Conservation (phyloP, 352 stramenopile species). For the Phytopythium aichiense region DNA sequence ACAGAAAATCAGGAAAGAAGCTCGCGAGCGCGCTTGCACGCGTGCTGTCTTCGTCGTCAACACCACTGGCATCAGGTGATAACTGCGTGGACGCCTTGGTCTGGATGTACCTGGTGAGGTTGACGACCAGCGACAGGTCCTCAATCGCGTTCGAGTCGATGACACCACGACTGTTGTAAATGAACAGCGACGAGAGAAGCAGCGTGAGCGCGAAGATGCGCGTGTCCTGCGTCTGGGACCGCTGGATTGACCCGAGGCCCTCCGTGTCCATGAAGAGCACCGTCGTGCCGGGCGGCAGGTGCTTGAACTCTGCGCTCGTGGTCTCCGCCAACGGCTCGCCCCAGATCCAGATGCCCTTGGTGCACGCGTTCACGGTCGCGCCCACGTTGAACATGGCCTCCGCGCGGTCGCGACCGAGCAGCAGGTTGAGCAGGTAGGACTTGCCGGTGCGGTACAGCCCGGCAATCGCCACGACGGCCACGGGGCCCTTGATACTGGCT, state of each 20-base stretch:
- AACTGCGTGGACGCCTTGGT: constrained; percentile 20
- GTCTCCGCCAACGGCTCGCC: constrained; percentile 30
- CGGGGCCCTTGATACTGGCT: constrained; percentile 44
- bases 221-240: constrained; percentile 65
- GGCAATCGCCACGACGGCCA: constrained; percentile 67
- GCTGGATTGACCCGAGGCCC: constrained; percentile 57
- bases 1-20: constrained; percentile 73
- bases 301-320: constrained; percentile 23
- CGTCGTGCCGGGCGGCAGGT: constrained; percentile 40
- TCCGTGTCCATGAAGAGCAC: constrained; percentile 81
- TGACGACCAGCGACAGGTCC: constrained; percentile 73
- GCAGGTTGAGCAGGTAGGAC: constrained; percentile 72
- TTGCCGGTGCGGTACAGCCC: constrained; percentile 79
- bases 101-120: constrained; percentile 75
- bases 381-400: constrained; percentile 74
- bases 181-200: constrained; percentile 63
- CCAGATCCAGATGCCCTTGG: constrained; percentile 84
- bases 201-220: constrained; percentile 68
- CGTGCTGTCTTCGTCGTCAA: background rate
- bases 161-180: constrained; percentile 77
- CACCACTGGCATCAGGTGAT: constrained; percentile 1
- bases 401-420: constrained; percentile 40
- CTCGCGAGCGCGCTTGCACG: constrained; percentile 34
- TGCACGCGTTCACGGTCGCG: constrained; percentile 70
- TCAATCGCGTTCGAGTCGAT: constrained; percentile 75